Base-by-base conservation (phyloP, 176 grass and related monocot genomes). In the Avena eriantha region DNA sequence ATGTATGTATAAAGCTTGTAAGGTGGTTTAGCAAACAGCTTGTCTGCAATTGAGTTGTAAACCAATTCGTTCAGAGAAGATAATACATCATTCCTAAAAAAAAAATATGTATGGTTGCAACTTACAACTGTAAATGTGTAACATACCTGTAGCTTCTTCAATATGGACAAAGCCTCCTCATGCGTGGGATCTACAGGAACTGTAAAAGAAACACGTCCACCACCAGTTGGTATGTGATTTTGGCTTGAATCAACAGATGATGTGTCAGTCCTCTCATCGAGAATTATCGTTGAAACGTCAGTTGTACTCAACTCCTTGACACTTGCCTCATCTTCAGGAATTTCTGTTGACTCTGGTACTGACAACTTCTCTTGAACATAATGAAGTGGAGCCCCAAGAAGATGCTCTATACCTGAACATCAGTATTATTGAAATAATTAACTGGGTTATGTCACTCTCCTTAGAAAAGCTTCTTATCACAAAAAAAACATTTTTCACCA, bases 61-160 rank as follows among this genome's bases (percentile, higher is more conserved):
- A 31, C 22, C 69, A 79, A 85, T 53, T 22, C 15, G 26, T 64
- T 22, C 26, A 34, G 17, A 50, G 64, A 78, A 57, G 6, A 9
- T 49, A 83, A 43, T 18, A 69, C 8, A 45, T 0, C 8, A 69
- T 36, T 59, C 17, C 12, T 17, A 1, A 78, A 63, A 22, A 41
- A 51, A 35, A 82, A 39, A 21, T 23, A 31, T 55, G 53, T 56
- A 60, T 78, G 4, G 16, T 22, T 67, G 72, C 10, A 53, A n/a
- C n/a, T 22, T 67, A 79, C 10, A 53, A n/a, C n/a, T 53, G 14
- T 68, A 54, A 82, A 45, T 73, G 12, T 61, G 15, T 61, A 10
- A 88, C 77, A 64, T 82, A 94, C 97, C 92, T 94, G 89, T 85
- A 99, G 82, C 41, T 90, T 99, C 89, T 93, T 99, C 84, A 99